Percentiles rank a stretch among this genome's conserved stretches.
Evolutionary conservation across 2,329 filamentous ascomycete species (phyloP).

Genomic region (Aureobasidium sp.): DNA sequence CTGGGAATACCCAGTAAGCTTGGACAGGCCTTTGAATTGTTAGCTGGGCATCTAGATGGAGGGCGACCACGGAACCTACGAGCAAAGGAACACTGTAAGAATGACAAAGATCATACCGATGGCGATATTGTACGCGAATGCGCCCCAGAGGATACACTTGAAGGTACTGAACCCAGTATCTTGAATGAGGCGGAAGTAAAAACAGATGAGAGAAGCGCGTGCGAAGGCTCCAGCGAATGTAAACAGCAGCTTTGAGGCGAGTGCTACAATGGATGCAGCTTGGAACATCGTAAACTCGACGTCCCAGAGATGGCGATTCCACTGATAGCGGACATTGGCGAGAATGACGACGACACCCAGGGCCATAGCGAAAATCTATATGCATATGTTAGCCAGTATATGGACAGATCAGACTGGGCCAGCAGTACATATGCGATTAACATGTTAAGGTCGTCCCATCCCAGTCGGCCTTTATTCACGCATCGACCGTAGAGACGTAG

Average conservation of each 20-base stretch:
- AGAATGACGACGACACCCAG: constrained; percentile 33
- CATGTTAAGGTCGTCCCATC: constrained; percentile 36
- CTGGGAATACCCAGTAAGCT: constrained; percentile 35
- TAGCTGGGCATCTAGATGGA: background rate
- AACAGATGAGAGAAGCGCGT: constrained; percentile 36
- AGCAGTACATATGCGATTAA: constrained; percentile 30
- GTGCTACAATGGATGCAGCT: constrained; percentile 31
- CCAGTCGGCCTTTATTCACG: constrained; percentile 35
- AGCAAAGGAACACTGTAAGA: constrained; percentile 33
- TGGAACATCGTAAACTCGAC: constrained; percentile 25
- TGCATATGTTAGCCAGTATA: background rate
- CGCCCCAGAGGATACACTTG: constrained; percentile 32
- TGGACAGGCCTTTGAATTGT: constrained; percentile 27
- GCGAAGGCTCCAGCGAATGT: constrained; percentile 36
- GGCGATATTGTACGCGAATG: constrained; percentile 30
- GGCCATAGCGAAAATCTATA: constrained; percentile 20
- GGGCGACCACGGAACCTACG: constrained; percentile 20
- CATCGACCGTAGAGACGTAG: constrained; percentile 35
- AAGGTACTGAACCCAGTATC: constrained; percentile 35
- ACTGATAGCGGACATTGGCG: constrained; percentile 35
- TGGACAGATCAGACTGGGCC: background rate
- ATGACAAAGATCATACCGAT: constrained; percentile 33
- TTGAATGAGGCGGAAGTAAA: constrained; percentile 38
- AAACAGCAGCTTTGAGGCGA: constrained; percentile 36
- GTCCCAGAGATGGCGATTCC: constrained; percentile 38